These are phyloP conservation scores for Ceratobasidium theobromae DNA, from an alignment of 1,284 basidiomycete species.

Conservation along the genomic window DNA sequence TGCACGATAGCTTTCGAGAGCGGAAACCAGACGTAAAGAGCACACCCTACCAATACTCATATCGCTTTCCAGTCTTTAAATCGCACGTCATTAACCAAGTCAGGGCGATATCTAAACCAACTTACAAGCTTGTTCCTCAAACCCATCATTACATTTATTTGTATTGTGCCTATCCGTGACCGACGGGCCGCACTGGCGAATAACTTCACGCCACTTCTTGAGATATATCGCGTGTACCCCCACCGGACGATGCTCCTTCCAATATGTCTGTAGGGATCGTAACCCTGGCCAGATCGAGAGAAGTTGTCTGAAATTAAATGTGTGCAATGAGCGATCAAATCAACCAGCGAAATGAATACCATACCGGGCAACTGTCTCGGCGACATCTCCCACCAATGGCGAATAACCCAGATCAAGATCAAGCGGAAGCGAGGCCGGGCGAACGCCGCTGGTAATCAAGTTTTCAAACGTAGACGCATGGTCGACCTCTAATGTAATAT, in stretches of 20 bases:
- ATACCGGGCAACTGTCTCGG: neutral
- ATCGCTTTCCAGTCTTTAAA: neutral
- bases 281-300: constrained; percentile 5
- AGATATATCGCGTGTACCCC: constrained; percentile 3
- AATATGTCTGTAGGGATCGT: constrained; percentile 1
- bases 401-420: constrained; percentile 8
- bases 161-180: constrained; percentile 3
- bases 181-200: neutral
- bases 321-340: neutral
- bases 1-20: neutral
- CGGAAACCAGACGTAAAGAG: neutral
- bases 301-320: neutral
- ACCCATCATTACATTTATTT: neutral
- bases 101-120: neutral
- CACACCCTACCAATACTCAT: neutral
- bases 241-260: neutral
- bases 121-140: constrained; percentile 6
- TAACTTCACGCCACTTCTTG: constrained; percentile 8
- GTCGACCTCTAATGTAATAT: constrained; percentile 7
- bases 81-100: neutral
- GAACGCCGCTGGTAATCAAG: neutral
- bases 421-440: neutral
- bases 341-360: neutral
- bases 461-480: neutral
- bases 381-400: neutral